Base-by-base conservation (phyloP, 179 eudicot genomes). In the Beta corolliflora region DNA sequence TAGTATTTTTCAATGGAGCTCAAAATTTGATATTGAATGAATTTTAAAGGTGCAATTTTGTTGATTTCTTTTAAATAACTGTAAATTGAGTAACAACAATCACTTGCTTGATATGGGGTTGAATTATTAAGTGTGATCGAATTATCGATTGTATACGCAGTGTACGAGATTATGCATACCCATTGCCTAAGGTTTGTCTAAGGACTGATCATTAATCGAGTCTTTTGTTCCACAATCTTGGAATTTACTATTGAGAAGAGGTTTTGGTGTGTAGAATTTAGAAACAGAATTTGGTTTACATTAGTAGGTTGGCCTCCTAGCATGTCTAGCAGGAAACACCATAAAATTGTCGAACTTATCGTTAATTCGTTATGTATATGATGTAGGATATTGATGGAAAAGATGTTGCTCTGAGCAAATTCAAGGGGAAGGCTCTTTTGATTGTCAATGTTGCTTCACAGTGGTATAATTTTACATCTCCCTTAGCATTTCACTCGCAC, bases 391-490 rank as follows among this genome's bases (percentile, higher is more conserved):
- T 93, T 81, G 98, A 93, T 87, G 85, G 87, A 76, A 91, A 87
- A n/a, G 95, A 91, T 76, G 91, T 92, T 83, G 78, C 95, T 77
- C 94, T 95, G 1, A 86, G 80, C 90, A 91, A 88, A 86, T 93
- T 93, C 82, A 92, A 95, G 85, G 98, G 98, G 64, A 93, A 89
- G 85, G 91, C 87, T 80, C 91, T 94, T 56, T 87, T 95, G 71
- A 89, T 93, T 82, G 98, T 95, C 81, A 95, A 95, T 84, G 99
- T 95, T 85, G 99, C 99, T 83, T 95, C 99, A 55, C 87, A 71
- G 90, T 95, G 99, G 99, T 95, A 93, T 25, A 2, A 92, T 88
- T 31, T 2, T 21, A 12, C 16, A 53, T 76, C 63, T 68, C 31
- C 13, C 25, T 9, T 7, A 25, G 23, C 31, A 3, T 81, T 71